A percentile compares a stretch with the other conserved stretches of the same genome.
phyloP scores from a whole-genome alignment of 805 yeast genomes.

The Wickerhamomyces mucosus region DNA sequence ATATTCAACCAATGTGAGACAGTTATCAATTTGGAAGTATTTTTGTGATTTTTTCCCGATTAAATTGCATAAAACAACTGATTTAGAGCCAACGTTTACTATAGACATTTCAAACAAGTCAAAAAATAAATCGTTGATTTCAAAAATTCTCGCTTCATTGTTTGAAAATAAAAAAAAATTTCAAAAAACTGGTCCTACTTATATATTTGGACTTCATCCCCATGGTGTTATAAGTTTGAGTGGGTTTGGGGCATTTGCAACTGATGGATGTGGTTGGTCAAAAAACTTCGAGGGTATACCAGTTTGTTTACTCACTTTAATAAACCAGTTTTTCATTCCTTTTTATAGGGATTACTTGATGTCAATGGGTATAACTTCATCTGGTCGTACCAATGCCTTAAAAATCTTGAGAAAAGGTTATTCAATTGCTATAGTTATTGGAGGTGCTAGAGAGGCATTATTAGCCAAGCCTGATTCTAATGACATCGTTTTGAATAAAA shows the following conservation, averaged over 20 bases:
- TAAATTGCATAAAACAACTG: conserved; percentile 52
- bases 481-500: conserved; percentile 61
- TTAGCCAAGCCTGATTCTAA: conserved; percentile 49
- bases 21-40: conserved; percentile 52
- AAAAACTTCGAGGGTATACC: conserved; percentile 76
- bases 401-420: conserved; percentile 53
- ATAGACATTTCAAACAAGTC: conserved; percentile 9
- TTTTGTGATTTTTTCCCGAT: conserved; percentile 81
- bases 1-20: conserved; percentile 46
- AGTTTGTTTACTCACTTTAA: conserved; percentile 66
- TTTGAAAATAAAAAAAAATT: background rate
- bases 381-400: conserved; percentile 62
- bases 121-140: conserved; percentile 9
- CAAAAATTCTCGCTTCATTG: conserved; percentile 4
- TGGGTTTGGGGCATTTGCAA: conserved; percentile 73
- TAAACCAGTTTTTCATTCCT: conserved; percentile 78
- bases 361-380: conserved; percentile 77
- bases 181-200: conserved; percentile 51
- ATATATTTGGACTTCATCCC: conserved; percentile 90
- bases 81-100: conserved; percentile 65
- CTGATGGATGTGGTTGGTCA: conserved; percentile 69
- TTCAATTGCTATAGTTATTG: conserved; percentile 84
- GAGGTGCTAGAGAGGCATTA: conserved; percentile 91
- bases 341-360: conserved; percentile 79
- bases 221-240: conserved; percentile 95